Percentiles rank a stretch among this genome's conserved stretches.
Evolutionary conservation across 1,284 basidiomycete genomes (phyloP).

Genomic region (Ustilago loliicola): DNA sequence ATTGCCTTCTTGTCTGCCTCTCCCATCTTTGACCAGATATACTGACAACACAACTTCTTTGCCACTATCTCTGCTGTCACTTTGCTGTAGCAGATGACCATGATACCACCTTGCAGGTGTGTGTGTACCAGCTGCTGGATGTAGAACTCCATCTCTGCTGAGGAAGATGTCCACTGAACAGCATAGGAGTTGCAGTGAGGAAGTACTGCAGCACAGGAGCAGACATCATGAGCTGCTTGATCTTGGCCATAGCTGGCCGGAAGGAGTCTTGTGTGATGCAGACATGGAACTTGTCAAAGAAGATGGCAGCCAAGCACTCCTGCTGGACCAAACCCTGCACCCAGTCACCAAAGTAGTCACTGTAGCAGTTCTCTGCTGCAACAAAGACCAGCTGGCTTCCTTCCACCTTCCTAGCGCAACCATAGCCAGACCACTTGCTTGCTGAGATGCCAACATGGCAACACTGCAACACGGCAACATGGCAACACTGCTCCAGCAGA

Average conservation of each 20-base stretch:
- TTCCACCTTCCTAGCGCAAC: not conserved
- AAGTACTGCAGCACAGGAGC: slow-evolving; percentile 7
- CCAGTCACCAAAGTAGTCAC: not conserved
- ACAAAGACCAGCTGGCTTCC: slow-evolving; percentile 1
- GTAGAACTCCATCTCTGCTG: slow-evolving; percentile 2
- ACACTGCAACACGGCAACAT: too few species aligned
- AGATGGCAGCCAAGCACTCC: slow-evolving; percentile 7
- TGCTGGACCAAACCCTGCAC: not conserved
- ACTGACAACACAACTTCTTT: too few species aligned
- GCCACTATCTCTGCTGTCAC: too few species aligned
- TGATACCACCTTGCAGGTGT: too few species aligned
- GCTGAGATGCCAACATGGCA: slow-evolving; percentile 2
- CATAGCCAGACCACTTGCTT: too few species aligned
- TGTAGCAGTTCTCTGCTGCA: slow-evolving; percentile 13
- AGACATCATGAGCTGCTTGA: not conserved
- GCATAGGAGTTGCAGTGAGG: slow-evolving; percentile 7
- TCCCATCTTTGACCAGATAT: too few species aligned
- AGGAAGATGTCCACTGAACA: not conserved
- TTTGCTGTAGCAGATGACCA: too few species aligned
- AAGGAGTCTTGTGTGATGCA: slow-evolving; percentile 1
- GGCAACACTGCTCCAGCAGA: not conserved
- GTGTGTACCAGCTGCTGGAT: not conserved
- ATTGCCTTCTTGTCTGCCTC: too few species aligned
- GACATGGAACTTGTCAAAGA: slow-evolving; percentile 17
- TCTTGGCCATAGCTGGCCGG: not conserved